Evolutionary conservation across 345 rosid genomes (phyloP), one percentile per base, ranked within the genome.

Genomic region (Sonneratia caseolaris): DNA sequence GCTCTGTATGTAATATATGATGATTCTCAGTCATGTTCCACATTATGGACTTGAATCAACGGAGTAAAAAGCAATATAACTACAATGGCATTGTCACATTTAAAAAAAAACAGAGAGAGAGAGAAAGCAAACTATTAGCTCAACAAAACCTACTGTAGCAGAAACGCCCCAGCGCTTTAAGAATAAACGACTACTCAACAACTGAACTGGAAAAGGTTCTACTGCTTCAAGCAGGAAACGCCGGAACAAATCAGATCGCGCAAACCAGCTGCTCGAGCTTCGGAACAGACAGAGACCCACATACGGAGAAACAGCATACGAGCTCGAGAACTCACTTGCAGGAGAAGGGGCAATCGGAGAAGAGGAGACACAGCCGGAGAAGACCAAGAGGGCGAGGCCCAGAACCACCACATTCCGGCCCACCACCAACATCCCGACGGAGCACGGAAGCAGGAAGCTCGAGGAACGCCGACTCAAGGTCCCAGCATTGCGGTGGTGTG

Each of bases 311-410:
- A 65, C 3, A 9, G 35, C 24, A 21, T 35, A 7, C 55, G 37
- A 49, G 11, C 19, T 19, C 38, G 45, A 64, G 37, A 66, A 74
- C 97, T 86, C 78, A 94, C 98, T 94, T 45, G 97, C 96, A 48
- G 99, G 97, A 48, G 98, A 81, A 77, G 89, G 68, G 64, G 35
- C 64, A 69, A 87, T 37, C 69, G 96, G 90, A 83, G 92, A 92
- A 64, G 90, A 76, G 71, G 91, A 68, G 66, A 81, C 91, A 72
- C 74, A 77, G 15, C 82, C 89, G 62, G 85, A 76, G 68, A 88
- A 75, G 22, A 94, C 77, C 73, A 90, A 68, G 81, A 89, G 51
- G 66, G 80, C 73, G 76, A 84, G 53, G 68, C 82, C 73, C 75
- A 82, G 74, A 68, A 87, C 66, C 69, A 83, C 69, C 81, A 79